A percentile compares a stretch with the other conserved stretches of the same genome.
Evolutionary conservation across 768 basidiomycete species (phyloP).

Genomic region (Termitomyces sp.): DNA sequence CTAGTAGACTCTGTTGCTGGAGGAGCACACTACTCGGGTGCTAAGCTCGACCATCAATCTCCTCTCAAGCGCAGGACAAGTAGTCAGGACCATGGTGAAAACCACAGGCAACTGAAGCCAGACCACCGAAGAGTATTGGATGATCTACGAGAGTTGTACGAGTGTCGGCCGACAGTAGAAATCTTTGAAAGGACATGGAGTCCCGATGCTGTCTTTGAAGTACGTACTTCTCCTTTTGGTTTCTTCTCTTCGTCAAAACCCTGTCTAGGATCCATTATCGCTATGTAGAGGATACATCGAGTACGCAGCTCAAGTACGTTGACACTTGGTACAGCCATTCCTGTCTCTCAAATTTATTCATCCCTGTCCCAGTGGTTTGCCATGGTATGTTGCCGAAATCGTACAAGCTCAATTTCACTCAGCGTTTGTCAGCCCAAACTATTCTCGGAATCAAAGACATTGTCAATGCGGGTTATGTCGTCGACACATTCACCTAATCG

Average conservation of each 20-base stretch:
- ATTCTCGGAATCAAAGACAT: constrained; percentile 47
- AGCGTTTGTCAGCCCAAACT: constrained; percentile 45
- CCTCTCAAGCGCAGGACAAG: constrained; percentile 35
- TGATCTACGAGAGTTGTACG: constrained; percentile 61
- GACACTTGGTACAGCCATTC: background rate
- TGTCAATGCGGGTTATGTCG: constrained; percentile 55
- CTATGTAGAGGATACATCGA: constrained; percentile 50
- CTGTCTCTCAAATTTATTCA: background rate
- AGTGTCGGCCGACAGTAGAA: constrained; percentile 49
- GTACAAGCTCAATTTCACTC: background rate
- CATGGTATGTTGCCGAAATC: constrained; percentile 36
- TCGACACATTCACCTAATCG: constrained; percentile 60
- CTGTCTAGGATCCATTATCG: constrained; percentile 44
- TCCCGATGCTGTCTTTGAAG: constrained; percentile 57
- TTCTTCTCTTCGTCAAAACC: background rate
- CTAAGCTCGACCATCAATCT: constrained; percentile 36
- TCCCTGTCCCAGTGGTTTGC: constrained; percentile 43
- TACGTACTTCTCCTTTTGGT: constrained; percentile 16
- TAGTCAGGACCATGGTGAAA: constrained; percentile 31
- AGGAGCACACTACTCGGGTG: constrained; percentile 63
- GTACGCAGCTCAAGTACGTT: constrained; percentile 53
- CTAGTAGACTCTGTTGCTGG: constrained; percentile 58
- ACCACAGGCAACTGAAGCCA: constrained; percentile 36
- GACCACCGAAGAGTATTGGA: constrained; percentile 49
- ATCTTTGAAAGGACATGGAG: constrained; percentile 55